Conservation (phyloP, 192 early-diverging fungal genomes). For the Chytriomyces sp. region DNA sequence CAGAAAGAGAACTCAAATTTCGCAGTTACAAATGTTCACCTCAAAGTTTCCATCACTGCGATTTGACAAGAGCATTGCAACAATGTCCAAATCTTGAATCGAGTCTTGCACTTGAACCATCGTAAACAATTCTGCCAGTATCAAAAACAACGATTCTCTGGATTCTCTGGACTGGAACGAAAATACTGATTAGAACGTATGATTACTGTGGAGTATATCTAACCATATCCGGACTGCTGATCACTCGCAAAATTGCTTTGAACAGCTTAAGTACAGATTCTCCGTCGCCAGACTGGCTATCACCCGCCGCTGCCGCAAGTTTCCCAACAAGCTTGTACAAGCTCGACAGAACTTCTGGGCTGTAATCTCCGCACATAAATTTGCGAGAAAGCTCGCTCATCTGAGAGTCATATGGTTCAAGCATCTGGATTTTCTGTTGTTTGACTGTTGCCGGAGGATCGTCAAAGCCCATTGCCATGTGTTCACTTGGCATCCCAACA, state of each 20-base stretch:
- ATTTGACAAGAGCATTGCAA: neutral
- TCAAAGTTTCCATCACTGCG: slow-evolving; percentile 24
- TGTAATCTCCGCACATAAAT: too few species aligned
- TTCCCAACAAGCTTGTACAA: too few species aligned
- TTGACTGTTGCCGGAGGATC: too few species aligned
- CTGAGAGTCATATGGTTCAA: too few species aligned
- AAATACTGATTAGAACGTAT: neutral
- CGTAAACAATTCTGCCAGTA: neutral
- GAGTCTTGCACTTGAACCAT: neutral
- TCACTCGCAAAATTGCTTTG: neutral
- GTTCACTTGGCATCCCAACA: too few species aligned
- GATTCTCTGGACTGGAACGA: neutral
- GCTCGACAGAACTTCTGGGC: too few species aligned
- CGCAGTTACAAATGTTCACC: neutral
- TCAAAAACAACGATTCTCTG: slow-evolving; percentile 6
- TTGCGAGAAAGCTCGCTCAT: too few species aligned
- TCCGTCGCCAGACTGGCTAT: too few species aligned
- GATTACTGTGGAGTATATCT: neutral
- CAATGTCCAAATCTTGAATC: neutral
- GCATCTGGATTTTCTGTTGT: too few species aligned
- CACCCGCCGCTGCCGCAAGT: too few species aligned
- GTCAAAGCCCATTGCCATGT: too few species aligned
- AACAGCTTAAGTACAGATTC: neutral
- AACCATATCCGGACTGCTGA: neutral
- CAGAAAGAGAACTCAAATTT: neutral